Evolutionary conservation across 148 eudicot genomes (phyloP).

Genomic region (Diospyros lotus): DNA sequence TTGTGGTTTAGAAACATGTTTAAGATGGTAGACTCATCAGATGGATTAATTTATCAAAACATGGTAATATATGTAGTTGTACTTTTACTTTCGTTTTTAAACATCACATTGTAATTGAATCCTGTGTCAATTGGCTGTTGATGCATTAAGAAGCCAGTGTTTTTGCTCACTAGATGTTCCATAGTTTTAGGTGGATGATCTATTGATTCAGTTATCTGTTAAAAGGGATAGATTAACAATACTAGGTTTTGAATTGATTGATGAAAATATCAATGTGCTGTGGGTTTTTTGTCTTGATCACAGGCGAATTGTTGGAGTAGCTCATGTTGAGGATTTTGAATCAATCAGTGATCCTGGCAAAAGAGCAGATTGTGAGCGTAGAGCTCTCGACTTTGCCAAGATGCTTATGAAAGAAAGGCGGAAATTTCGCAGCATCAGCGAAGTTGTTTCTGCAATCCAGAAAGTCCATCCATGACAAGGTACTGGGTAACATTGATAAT

Average conservation of each 20-base stretch:
- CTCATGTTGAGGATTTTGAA: constrained; percentile 94
- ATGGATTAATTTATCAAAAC: no score
- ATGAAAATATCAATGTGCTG: neutral
- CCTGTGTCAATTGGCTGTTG: no score
- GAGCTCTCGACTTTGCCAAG: constrained; percentile 83
- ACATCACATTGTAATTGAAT: no score
- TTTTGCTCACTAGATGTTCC: no score
- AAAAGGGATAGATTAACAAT: neutral
- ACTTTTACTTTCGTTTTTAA: no score
- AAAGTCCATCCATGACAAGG: constrained; percentile 18
- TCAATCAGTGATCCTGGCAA: constrained; percentile 50
- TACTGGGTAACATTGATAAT: neutral
- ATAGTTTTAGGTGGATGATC: no score
- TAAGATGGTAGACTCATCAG: no score
- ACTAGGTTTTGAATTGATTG: neutral
- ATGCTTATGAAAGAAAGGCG: constrained; percentile 61
- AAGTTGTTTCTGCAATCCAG: constrained; percentile 54
- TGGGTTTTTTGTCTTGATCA: neutral
- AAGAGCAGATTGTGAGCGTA: constrained; percentile 79
- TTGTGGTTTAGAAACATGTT: no score
- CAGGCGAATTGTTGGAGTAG: constrained; percentile 97
- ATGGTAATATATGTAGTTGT: no score
- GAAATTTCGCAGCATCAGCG: constrained; percentile 43
- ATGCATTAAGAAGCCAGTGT: no score
- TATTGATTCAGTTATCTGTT: no score